Evolutionary conservation across 306 rosid species (phyloP), one percentile per base, ranked within the genome.

Genomic region (Pyrus communis): DNA sequence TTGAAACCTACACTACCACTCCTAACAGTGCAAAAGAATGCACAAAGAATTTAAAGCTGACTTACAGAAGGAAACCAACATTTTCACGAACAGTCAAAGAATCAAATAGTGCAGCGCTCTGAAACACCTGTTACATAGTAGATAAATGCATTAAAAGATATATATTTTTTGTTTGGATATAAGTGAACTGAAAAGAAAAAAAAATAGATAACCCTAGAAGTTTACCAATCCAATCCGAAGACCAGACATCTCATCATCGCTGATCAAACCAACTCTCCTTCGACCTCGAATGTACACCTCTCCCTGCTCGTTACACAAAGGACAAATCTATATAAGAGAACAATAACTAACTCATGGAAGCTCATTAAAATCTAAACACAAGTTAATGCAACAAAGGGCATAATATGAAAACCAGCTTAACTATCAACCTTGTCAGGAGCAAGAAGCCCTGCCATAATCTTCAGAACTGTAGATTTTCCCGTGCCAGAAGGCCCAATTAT

Each of bases 401-500:
- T 40, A 57, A 15, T 43, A 73, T 33, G 49, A 17, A 49, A 75
- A 64, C 52, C 15, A 30, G 28, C 27, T 22, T 66, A 74, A 71
- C 60, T 67, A 42, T 14, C 75, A 75, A 91, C 99, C 89, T 85
- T 85, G 82, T 96, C 99, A 1, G 99, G 98, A 77, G 93, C 85
- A 74, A 96, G 96, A 82, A 96, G 96, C 73, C 99, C 99, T 19
- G 99, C 98, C 40, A 92, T 85, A 64, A 96, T 96, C 88, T 92
- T 96, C 79, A 96, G 77, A 84, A 88, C 83, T 22, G 99, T 92
- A 38, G 99, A 96, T 82, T 96, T 96, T 12, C 99, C 99, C 4
- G 99, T 96, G 72, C 99, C 99, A 78, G 99, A 96, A 69, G 99
- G 99, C 76, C 99, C 99, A 75, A 96, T 96, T 78, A 92, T 91